These are phyloP conservation scores for Acanthamoeba triangularis DNA, from an alignment of 208 protist species.

Conservation along the genomic window DNA sequence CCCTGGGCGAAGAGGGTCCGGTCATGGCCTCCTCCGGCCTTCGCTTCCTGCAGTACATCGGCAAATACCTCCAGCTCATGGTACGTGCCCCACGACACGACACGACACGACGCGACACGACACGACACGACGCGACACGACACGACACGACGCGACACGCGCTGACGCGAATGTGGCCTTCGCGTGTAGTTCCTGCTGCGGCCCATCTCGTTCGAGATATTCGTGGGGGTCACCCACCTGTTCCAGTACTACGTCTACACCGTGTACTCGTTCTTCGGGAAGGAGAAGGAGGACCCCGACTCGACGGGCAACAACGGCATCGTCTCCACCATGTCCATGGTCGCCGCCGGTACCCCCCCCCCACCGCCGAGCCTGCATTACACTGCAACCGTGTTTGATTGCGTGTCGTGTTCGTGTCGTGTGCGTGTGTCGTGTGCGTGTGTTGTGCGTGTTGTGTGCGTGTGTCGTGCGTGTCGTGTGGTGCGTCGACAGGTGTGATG, in stretches of 20 bases:
- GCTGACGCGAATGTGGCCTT: neutral
- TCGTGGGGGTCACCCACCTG: slow-evolving; percentile 58
- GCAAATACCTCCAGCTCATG: slow-evolving; percentile 66
- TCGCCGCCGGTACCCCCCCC: neutral
- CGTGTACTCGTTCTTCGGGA: slow-evolving; percentile 11
- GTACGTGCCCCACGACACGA: neutral
- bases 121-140: neutral
- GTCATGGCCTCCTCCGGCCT: slow-evolving; percentile 41
- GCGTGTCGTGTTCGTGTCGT: neutral
- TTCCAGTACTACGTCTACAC: slow-evolving; percentile 59
- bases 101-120: neutral
- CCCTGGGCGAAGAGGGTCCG: neutral
- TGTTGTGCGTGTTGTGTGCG: neutral
- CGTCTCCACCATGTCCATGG: slow-evolving; percentile 43
- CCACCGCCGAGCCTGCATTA: neutral
- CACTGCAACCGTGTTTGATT: neutral
- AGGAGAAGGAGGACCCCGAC: slow-evolving; percentile 58
- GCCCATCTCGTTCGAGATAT: slow-evolving; percentile 66
- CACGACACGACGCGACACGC: neutral
- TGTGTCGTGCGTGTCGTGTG: neutral
- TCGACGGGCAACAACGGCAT: neutral
- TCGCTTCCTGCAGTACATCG: slow-evolving; percentile 69
- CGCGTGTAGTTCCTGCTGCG: neutral
- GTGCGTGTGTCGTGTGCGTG: neutral
- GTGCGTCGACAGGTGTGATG: neutral